A percentile compares a stretch with the other conserved stretches of the same genome.
Evolutionary conservation across 371 early-diverging fungal genomes (phyloP).

Genomic region (Actinomucor elegans): DNA sequence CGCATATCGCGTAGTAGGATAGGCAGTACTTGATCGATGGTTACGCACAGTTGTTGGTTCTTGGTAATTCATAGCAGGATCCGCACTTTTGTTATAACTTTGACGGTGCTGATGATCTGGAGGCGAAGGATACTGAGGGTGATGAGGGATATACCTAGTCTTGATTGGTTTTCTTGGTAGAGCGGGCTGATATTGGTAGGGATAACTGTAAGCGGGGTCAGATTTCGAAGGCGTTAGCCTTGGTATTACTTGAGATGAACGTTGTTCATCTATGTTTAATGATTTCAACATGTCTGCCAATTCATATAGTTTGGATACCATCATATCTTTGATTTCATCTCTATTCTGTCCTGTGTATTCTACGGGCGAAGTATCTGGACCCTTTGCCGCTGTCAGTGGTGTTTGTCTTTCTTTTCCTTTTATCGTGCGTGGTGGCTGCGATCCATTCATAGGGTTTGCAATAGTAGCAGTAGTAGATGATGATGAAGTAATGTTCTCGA

Average conservation of each 20-base stretch:
- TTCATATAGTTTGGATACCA: slow-evolving; percentile 15
- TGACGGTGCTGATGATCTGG: neutral
- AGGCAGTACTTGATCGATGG: too few relatives aligned
- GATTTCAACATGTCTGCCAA: slow-evolving; percentile 18
- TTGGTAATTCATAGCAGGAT: neutral
- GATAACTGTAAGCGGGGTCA: neutral
- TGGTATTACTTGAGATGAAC: neutral
- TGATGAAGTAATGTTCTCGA: neutral
- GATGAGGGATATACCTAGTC: neutral
- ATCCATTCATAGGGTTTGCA: neutral
- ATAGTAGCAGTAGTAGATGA: neutral
- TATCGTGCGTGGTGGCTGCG: neutral
- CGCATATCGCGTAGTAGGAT: too few relatives aligned
- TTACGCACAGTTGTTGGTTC: neutral
- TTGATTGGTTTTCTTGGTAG: neutral
- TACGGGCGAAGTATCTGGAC: too few relatives aligned
- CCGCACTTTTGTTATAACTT: neutral
- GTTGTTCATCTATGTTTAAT: neutral
- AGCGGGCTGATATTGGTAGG: neutral
- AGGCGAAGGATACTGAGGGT: slow-evolving; percentile 1
- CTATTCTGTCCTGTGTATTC: neutral
- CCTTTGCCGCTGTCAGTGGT: neutral
- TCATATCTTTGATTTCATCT: slow-evolving; percentile 14
- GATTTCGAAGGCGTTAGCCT: slow-evolving; percentile 7
- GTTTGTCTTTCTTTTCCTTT: neutral